A percentile compares a stretch with the other conserved stretches of the same genome.
These are phyloP conservation scores for Pyrenochaeta sp. DNA, from an alignment of 2,329 filamentous ascomycete species.

Conservation along the genomic window DNA sequence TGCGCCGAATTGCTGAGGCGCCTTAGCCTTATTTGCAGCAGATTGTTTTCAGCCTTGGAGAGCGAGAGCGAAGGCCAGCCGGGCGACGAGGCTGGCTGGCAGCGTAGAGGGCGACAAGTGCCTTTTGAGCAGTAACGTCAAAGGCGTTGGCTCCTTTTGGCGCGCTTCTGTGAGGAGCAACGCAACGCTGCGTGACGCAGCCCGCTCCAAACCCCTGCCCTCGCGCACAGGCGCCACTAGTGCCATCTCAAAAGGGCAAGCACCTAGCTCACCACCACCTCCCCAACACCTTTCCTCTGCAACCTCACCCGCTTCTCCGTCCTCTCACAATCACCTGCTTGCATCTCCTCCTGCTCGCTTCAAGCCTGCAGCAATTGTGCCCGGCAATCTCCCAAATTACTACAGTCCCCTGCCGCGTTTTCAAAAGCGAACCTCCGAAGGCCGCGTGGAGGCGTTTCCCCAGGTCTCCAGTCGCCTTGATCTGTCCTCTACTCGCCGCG, in stretches of 20 bases:
- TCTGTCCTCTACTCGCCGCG: constrained; percentile 31
- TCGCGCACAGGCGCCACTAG: constrained; percentile 19
- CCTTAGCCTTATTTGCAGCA: constrained; percentile 1
- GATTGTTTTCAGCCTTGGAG: not conserved
- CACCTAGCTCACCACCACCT: constrained; percentile 32
- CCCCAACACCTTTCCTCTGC: constrained; percentile 29
- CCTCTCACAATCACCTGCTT: constrained; percentile 10
- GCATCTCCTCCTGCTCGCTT: not conserved
- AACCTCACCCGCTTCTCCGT: constrained; percentile 19
- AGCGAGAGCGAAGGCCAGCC: not conserved
- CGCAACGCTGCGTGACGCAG: constrained; percentile 17
- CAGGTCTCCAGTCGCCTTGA: constrained; percentile 25
- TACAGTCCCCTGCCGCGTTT: constrained; percentile 1
- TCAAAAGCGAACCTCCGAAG: constrained; percentile 14
- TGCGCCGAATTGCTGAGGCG: constrained; percentile 18
- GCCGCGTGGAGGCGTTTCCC: constrained; percentile 24
- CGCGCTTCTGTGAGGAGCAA: not conserved
- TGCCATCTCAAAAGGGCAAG: constrained; percentile 28
- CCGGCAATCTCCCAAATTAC: not conserved
- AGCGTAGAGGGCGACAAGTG: not conserved
- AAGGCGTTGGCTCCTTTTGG: not conserved
- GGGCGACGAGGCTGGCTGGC: not conserved
- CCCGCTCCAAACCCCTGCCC: constrained; percentile 19
- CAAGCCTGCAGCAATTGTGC: constrained; percentile 3
- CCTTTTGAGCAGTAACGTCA: not conserved